Conservation (phyloP, 1,139 yeast species). For the Taphrina communis region DNA sequence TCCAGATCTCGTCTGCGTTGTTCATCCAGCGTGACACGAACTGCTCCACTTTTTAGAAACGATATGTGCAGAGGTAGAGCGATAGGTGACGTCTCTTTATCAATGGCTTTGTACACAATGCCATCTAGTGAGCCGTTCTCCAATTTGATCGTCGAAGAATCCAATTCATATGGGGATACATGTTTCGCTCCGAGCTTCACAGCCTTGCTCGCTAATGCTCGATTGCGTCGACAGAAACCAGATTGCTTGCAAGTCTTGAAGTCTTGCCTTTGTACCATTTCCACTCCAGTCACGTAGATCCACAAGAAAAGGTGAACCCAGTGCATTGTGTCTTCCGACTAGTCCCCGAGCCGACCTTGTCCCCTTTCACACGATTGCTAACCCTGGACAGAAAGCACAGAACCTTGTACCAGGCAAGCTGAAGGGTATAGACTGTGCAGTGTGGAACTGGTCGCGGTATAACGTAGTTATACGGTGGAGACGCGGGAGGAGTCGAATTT, state of each 20-base stretch:
- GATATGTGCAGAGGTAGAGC: conserved; percentile 64
- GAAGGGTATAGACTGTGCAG: background rate
- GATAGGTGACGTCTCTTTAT: conserved; percentile 50
- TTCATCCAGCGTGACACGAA: conserved; percentile 72
- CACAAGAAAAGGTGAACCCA: conserved; percentile 14
- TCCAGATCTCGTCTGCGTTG: conserved; percentile 54
- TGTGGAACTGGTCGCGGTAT: background rate
- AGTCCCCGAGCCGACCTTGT: background rate
- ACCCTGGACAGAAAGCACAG: too few relatives aligned
- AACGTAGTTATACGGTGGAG: background rate
- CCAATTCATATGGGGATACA: conserved; percentile 62
- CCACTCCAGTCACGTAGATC: conserved; percentile 22
- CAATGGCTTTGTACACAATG: conserved; percentile 55
- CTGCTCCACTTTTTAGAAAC: conserved; percentile 61
- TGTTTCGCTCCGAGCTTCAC: conserved; percentile 49
- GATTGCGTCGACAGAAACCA: conserved; percentile 84
- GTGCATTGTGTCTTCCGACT: background rate
- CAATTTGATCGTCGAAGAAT: conserved; percentile 54
- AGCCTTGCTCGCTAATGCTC: conserved; percentile 67
- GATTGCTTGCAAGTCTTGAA: conserved; percentile 81
- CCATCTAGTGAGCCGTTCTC: conserved; percentile 54
- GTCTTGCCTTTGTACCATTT: conserved; percentile 69
- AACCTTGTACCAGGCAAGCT: too few relatives aligned
- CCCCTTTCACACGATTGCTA: background rate
- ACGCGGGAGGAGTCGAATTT: conserved; percentile 5